Evolutionary conservation across 148 eudicot species (phyloP), one percentile per base, ranked within the genome.

Genomic region (Fallopia convolvulus): DNA sequence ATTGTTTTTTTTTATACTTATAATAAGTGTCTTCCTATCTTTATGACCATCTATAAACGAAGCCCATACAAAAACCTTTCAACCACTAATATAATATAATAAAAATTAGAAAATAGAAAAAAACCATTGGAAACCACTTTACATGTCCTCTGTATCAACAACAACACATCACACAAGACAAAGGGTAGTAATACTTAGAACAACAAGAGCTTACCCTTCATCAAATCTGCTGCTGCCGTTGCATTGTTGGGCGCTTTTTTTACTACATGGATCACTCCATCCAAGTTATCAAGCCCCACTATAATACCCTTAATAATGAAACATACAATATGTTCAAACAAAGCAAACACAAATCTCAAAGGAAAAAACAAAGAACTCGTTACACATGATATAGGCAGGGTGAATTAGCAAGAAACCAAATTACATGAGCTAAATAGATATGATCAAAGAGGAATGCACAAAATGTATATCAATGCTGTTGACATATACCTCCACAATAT

Each of bases 271-370:
- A 95, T 92, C 39, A 95, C 89, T 77, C 72, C 85, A 84, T 95
- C 97, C 77, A 95, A 72, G 82, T 95, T 95, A 86, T 88, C 99
- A 73, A 92, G 97, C 77, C 97, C 99, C 77, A 86, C 84, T 75
- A 92, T 81, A 61, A 95, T 87, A 70, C 99, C 99, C 99, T 94
- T 46, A 26, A 61, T 26, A 65, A 68, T 33, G 72, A 68, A 36
- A 36, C 72, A 32, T 18, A 68, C 14, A 15, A 66, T 15, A 39
- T 9, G 15, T 15, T 61, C 39, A 68, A 68, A 36, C 72, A 33
- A 30, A 66, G 20, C 8, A 66, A 66, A 32, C 65, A 58, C 65
- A 2, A 30, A 63, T 21, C 39, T 65, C 65, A 58, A 65, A 30
- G 33, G 11, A 65, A 5, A 5, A 12, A 26, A 65, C 15, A 32